Conservation (phyloP, 805 yeast genomes). For the Diddensiella caesifluorescens region DNA sequence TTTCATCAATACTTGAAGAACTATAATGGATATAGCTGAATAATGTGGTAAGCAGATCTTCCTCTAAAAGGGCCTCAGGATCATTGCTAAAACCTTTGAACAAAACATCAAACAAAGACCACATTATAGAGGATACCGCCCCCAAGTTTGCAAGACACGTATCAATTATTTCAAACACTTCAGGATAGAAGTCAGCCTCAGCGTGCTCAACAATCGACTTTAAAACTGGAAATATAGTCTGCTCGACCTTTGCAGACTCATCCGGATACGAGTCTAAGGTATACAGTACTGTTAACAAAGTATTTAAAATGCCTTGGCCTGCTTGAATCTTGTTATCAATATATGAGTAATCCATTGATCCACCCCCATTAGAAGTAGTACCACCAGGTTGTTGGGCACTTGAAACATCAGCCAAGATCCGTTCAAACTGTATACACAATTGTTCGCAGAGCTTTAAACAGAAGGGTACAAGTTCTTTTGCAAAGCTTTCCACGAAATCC, state of each 20-base stretch:
- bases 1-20: neutral
- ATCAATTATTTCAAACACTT: constrained; percentile 69
- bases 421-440: constrained; percentile 64
- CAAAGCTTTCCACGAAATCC: constrained; percentile 82
- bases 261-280: constrained; percentile 74
- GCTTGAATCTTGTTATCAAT: constrained; percentile 69
- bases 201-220: constrained; percentile 58
- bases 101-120: constrained; percentile 61
- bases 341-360: constrained; percentile 34
- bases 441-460: constrained; percentile 55
- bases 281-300: constrained; percentile 71
- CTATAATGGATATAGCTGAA: constrained; percentile 67
- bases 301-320: constrained; percentile 70
- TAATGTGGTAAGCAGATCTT: constrained; percentile 67
- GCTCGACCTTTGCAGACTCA: constrained; percentile 59
- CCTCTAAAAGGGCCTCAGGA: constrained; percentile 53
- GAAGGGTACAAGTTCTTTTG: constrained; percentile 87
- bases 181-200: constrained; percentile 67
- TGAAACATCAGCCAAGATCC: constrained; percentile 35
- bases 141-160: constrained; percentile 56
- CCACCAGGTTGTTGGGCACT: too few species aligned
- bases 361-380: neutral
- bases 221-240: constrained; percentile 61
- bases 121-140: constrained; percentile 60
- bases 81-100: constrained; percentile 35